Conservation (phyloP, 805 yeast genomes). For the Clavispora carvajalis region DNA sequence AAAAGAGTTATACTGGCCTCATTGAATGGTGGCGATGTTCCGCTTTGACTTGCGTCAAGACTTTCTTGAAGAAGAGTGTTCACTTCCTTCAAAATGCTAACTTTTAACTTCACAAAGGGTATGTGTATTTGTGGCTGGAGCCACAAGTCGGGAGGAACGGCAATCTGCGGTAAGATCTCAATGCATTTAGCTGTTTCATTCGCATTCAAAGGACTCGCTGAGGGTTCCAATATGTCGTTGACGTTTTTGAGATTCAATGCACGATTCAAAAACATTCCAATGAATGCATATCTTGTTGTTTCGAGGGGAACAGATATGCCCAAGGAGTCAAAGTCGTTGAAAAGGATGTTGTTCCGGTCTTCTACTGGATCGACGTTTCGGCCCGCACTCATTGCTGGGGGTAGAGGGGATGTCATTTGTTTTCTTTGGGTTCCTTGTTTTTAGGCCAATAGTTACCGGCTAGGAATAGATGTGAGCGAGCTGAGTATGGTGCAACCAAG, state of each 20-base stretch:
- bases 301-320: constrained; percentile 25
- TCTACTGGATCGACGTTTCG: not conserved
- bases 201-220: too few species aligned
- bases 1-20: constrained; percentile 23
- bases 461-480: not conserved
- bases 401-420: not conserved
- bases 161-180: constrained; percentile 30
- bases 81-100: constrained; percentile 27
- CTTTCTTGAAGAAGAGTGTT: constrained; percentile 21
- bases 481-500: not conserved
- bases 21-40: constrained; percentile 18
- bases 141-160: constrained; percentile 36
- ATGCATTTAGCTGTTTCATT: constrained; percentile 3
- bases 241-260: constrained; percentile 20
- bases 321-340: constrained; percentile 17
- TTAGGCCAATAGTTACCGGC: too few species aligned
- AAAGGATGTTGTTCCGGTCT: not conserved
- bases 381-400: not conserved
- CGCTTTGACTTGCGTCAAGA: constrained; percentile 8
- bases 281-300: constrained; percentile 22
- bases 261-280: constrained; percentile 21
- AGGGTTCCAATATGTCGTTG: constrained; percentile 10
- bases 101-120: constrained; percentile 28
- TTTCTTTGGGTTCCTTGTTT: too few species aligned
- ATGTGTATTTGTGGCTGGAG: constrained; percentile 25